These are phyloP conservation scores for Aspergillus quadricinctus DNA, from an alignment of 2,329 filamentous ascomycete species.

Conservation along the genomic window DNA sequence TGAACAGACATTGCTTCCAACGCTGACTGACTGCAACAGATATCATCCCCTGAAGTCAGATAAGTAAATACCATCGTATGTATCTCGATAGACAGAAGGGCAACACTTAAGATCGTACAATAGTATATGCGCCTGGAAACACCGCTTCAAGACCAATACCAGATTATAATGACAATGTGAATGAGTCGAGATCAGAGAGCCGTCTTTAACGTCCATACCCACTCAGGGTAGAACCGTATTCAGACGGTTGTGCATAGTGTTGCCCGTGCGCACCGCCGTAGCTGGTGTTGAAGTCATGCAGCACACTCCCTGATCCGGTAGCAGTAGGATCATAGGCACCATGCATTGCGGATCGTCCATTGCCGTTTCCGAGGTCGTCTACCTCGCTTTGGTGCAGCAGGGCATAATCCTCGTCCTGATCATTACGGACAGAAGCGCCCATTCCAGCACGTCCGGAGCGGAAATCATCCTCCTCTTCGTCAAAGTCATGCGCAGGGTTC, in stretches of 20 bases:
- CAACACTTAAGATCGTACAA: conserved; percentile 15
- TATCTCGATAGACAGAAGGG: conserved; percentile 4
- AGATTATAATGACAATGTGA: conserved; percentile 12
- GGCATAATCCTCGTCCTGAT: conserved; percentile 49
- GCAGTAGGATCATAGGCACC: conserved; percentile 39
- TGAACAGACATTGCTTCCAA: not conserved
- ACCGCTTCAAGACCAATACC: conserved; percentile 29
- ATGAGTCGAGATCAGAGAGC: not conserved
- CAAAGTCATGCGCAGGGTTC: conserved; percentile 43
- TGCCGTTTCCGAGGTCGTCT: conserved; percentile 38
- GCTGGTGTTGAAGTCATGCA: conserved; percentile 41
- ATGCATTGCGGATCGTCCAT: conserved; percentile 33
- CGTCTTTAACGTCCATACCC: conserved; percentile 10
- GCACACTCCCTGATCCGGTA: conserved; percentile 24
- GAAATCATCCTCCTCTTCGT: conserved; percentile 44
- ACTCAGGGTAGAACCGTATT: conserved; percentile 13
- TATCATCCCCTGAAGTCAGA: not conserved
- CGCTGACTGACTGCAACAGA: not conserved
- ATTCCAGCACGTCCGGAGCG: conserved; percentile 37
- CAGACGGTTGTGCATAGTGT: conserved; percentile 22
- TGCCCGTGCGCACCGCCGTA: conserved; percentile 40
- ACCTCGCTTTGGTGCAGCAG: conserved; percentile 46
- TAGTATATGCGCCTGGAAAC: conserved; percentile 28
- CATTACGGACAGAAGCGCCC: conserved; percentile 38
- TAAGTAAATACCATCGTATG: not conserved